Conservation (phyloP, 352 stramenopile species). For the Pythium inflatum region DNA sequence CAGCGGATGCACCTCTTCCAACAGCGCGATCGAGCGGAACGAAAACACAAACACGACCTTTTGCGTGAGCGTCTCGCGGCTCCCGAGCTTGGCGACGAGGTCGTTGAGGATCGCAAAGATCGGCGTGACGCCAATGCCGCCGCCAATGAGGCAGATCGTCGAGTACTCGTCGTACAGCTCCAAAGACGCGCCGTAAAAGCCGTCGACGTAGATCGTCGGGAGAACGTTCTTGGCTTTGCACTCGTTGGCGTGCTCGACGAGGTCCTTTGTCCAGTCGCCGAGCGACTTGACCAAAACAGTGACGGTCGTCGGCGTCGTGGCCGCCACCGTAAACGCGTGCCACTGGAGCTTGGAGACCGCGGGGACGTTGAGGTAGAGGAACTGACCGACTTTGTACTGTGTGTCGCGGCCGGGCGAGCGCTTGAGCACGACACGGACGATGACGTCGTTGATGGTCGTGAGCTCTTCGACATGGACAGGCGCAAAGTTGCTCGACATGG, state of each 20-base stretch:
- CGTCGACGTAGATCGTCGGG: constrained; percentile 49
- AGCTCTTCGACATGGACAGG: constrained; percentile 40
- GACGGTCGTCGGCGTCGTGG: constrained; percentile 27
- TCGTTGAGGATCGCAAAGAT: constrained; percentile 50
- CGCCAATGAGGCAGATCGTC: constrained; percentile 41
- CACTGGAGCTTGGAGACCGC: constrained; percentile 57
- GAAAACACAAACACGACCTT: constrained; percentile 46
- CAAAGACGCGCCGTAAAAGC: constrained; percentile 47
- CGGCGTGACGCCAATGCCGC: constrained; percentile 51
- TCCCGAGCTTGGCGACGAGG: constrained; percentile 35
- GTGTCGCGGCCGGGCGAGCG: constrained; percentile 22
- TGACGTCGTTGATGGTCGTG: constrained; percentile 24
- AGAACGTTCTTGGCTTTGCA: constrained; percentile 35
- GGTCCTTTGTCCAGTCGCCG: constrained; percentile 41
- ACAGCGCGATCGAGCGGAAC: constrained; percentile 44
- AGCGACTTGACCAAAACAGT: constrained; percentile 52
- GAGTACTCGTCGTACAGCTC: constrained; percentile 43
- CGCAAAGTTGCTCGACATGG: constrained; percentile 27
- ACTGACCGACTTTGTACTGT: constrained; percentile 44
- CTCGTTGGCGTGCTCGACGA: constrained; percentile 42
- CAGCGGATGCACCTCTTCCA: constrained; percentile 41
- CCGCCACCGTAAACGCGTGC: constrained; percentile 57
- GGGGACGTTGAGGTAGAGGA: constrained; percentile 55
- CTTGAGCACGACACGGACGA: constrained; percentile 47
- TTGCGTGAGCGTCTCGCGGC: constrained; percentile 21